Conservation (phyloP, 805 yeast genomes). For the Candida tammaniensis region DNA sequence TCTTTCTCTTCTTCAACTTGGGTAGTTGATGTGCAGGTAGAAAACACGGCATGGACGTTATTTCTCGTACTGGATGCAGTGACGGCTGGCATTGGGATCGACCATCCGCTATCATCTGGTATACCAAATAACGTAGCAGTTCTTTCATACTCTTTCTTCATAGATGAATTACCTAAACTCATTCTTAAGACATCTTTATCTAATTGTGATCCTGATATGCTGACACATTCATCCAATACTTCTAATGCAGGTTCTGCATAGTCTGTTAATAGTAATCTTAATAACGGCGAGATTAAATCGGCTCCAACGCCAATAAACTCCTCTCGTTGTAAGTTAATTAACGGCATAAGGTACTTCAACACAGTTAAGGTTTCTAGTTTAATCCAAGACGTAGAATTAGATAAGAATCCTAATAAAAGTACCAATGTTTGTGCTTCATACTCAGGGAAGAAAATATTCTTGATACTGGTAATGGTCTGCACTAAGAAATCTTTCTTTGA, state of each 20-base stretch:
- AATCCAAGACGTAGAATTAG: conserved; percentile 77
- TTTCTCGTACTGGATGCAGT: conserved; percentile 86
- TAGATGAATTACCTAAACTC: conserved; percentile 79
- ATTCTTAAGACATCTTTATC: conserved; percentile 91
- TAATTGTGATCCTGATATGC: conserved; percentile 84
- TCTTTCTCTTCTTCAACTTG: conserved; percentile 32
- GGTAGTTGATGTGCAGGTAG: conserved; percentile 62
- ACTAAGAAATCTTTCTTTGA: conserved; percentile 86
- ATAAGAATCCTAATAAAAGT: conserved; percentile 71
- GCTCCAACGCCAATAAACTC: conserved; percentile 92
- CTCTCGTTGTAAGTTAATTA: conserved; percentile 69
- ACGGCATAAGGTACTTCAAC: conserved; percentile 70
- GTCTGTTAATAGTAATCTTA: conserved; percentile 76
- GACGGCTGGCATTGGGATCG: conserved; percentile 91
- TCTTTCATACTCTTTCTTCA: conserved; percentile 77
- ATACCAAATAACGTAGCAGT: conserved; percentile 91
- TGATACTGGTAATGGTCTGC: conserved; percentile 74
- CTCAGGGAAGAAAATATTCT: conserved; percentile 65
- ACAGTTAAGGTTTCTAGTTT: conserved; percentile 76
- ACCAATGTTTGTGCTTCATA: conserved; percentile 74
- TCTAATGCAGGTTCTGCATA: conserved; percentile 86
- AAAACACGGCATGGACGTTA: conserved; percentile 92
- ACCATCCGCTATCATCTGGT: conserved; percentile 96
- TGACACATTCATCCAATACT: conserved; percentile 80
- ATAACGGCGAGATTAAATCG: conserved; percentile 85